Conservation (phyloP, 2,329 filamentous ascomycete genomes). For the Chaetomium globosum region DNA sequence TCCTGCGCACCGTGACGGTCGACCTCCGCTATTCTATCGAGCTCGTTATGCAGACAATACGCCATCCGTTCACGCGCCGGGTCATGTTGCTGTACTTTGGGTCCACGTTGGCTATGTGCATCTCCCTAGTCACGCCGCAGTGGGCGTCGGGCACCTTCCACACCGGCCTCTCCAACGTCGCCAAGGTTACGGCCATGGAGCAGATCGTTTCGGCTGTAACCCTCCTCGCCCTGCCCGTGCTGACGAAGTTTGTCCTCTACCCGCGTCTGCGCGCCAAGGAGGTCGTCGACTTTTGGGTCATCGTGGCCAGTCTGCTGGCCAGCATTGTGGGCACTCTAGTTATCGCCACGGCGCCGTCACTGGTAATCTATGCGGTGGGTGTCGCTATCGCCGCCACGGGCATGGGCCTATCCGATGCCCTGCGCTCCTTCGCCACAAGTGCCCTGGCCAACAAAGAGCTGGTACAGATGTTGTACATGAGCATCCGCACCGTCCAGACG, state of each 20-base stretch:
- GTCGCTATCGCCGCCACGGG: conserved; percentile 6
- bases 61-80: conserved; percentile 6
- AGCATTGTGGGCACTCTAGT: conserved; percentile 4
- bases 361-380: conserved; percentile 7
- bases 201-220: conserved; percentile 6
- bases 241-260: conserved; percentile 6
- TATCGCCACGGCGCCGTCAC: conserved; percentile 3
- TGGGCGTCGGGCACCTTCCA: conserved; percentile 8
- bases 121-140: conserved; percentile 7
- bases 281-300: conserved; percentile 9
- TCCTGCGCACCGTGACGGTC: conserved; percentile 5
- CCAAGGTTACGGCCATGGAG: conserved; percentile 6
- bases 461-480: conserved; percentile 9
- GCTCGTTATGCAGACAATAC: conserved; percentile 1
- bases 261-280: conserved; percentile 7
- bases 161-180: conserved; percentile 6
- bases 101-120: background rate
- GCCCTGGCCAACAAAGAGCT: conserved; percentile 5
- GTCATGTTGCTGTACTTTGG: conserved; percentile 10
- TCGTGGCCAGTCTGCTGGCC: conserved; percentile 3
- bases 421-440: conserved; percentile 5
- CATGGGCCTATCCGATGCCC: conserved; percentile 4
- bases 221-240: conserved; percentile 4
- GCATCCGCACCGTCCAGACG: conserved; percentile 8
- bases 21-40: conserved; percentile 8